phyloP scores from a whole-genome alignment of 1,284 basidiomycete species.

The Pseudozyma sp. region DNA sequence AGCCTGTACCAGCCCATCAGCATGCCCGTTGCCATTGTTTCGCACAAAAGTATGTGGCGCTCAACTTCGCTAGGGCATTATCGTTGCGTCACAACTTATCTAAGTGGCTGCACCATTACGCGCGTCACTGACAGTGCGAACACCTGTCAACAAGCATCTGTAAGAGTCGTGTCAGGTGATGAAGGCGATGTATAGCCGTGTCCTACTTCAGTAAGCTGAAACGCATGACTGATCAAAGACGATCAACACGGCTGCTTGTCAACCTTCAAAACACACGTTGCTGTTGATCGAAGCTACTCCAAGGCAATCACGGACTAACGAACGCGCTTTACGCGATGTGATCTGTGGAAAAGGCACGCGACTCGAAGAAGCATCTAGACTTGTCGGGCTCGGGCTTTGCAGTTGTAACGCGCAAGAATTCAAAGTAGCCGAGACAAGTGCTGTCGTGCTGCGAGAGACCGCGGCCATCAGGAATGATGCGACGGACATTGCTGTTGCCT shows the following conservation, averaged over 20 bases:
- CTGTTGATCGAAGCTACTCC: not conserved
- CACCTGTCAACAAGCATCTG: not conserved
- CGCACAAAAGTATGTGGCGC: too few relatives aligned
- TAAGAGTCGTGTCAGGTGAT: not conserved
- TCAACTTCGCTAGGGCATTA: too few relatives aligned
- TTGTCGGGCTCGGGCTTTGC: too few relatives aligned
- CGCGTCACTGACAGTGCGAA: not conserved
- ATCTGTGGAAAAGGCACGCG: not conserved
- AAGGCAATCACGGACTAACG: not conserved
- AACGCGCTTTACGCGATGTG: conserved; percentile 8
- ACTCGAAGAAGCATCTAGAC: not conserved
- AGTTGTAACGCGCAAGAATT: not conserved
- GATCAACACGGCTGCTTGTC: not conserved
- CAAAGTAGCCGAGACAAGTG: too few relatives aligned
- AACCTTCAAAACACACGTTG: not conserved
- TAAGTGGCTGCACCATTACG: too few relatives aligned
- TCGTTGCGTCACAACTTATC: too few relatives aligned
- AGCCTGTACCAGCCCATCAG: too few relatives aligned
- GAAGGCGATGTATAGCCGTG: not conserved
- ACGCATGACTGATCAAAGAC: not conserved
- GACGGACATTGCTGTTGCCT: not conserved
- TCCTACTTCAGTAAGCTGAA: not conserved
- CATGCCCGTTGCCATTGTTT: too few relatives aligned
- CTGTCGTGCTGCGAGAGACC: not conserved
- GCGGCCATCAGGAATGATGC: not conserved